Base-by-base conservation (phyloP, 306 rosid genomes). In the Macrotyloma uniflorum region DNA sequence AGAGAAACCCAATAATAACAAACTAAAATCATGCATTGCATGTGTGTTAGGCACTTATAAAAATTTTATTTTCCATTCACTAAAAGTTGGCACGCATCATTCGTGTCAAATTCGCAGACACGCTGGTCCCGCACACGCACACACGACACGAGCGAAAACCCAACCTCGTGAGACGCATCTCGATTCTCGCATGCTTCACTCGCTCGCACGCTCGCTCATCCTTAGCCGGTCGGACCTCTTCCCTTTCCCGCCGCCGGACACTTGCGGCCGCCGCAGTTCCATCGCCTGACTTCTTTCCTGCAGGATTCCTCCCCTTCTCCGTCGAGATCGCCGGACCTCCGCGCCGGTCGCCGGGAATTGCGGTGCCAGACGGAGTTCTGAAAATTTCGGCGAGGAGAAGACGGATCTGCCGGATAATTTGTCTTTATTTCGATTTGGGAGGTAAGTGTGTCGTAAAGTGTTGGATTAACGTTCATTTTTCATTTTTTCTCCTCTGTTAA, bases 81-180 rank as follows among this genome's bases (percentile, higher is more conserved):
- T 42, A 40, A 67, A 64, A 43, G 73, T 67, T 67, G 55, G 78
- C 88, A 82, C 90, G 92, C 83, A 54, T 67, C 86, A 87, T 82
- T 85, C 97, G 94, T 90, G 97, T 89, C 92, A 85, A 80, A 36
- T 50, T 68, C 77, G 43, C 53, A 67, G 50, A 76, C 90, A 87
- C 88, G 90, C 82, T 87, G 83, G 86, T 75, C 67, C 70, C 53
- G 43, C 43, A 35, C 38, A 38, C 68, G 38, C 79, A 82, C 96
- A 77, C 90, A 79, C 95, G 94, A 84, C 97, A 90, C 95, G 94
- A 89, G 91, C 80, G 94, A 77, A 73, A 82, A 55, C 74, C 85
- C 87, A 45, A 36, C 79, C 79, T 76, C 73, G 79, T 69, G 77
- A 51, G 51, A 51, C 77, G 79, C 72, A 20, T 75, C 82, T 42